Evolutionary conservation across 768 basidiomycete genomes (phyloP), one percentile per base, ranked within the genome.

Genomic region (Tulasnella sp.): DNA sequence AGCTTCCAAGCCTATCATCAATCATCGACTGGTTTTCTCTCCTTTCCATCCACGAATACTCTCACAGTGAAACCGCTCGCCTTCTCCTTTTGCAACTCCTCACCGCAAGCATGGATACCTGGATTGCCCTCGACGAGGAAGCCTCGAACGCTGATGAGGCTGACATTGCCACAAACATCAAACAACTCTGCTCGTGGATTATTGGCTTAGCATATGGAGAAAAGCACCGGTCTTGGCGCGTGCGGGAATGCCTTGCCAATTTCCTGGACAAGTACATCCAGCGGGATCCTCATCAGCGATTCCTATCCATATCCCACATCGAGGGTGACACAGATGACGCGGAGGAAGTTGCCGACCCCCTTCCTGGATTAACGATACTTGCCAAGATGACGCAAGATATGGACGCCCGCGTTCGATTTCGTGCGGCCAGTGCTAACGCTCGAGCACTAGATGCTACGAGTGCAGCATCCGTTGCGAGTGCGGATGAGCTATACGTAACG

Each of bases 321-420:
- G 78, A 79, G 71, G 74, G 77, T 7, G 73, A 77, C 1, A 72
- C 74, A 6, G 80, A 77, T 2, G 79, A 81, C 10, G 83, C 82
- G 26, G 83, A 85, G 61, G 82, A 85, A 44, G 84, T 42, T 85
- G 0, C 79, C 82, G 16, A 80, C 81, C 29, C 29, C 16, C 16
- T n/a, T 78, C 80, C 20, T 48, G 82, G 61, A 79, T 37, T 57
- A 15, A 86, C 75, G 79, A 80, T 80, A 42, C 86, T 94, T 44
- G 88, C 89, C 15, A 82, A 82, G 37, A 81, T 93, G 81, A 87
- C 87, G 29, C 82, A 84, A n/a, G 93, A 99, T 83, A 84, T 86
- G 55, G 96, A 99, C 82, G 90, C 93, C 26, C 89, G 95, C 42
- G 92, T 98, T 70, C 90, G 97, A 20, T 92, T 95, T 82, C 90